Evolutionary conservation across 2,329 filamentous ascomycete genomes (phyloP), one percentile per base, ranked within the genome.

Genomic region (Elsinoe ampelina): DNA sequence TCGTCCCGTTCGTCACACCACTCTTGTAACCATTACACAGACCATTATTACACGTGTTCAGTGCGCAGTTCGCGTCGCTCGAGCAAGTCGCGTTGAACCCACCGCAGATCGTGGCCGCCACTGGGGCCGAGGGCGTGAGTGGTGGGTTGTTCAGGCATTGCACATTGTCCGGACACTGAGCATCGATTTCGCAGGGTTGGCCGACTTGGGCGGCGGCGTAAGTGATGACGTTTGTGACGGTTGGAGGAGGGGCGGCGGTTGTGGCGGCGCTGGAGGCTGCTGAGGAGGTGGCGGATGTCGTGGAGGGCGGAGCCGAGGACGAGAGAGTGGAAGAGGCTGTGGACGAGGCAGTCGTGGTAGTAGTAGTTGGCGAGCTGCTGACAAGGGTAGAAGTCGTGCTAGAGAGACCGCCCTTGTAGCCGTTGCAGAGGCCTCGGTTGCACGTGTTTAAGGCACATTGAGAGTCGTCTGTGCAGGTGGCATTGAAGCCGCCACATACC

Each of bases 391-490:
- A n/a, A n/a, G n/a, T n/a, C 3, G 22, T 32, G 22, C 22, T 32
- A 12, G n/a, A 32, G 11, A 32, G 43, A 6, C 57, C 55, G 17
- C 60, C 22, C 39, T 57, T 22, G 56, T 62, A 56, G 15, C 63
- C 63, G 38, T 59, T 62, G 60, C 63, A 65, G 15, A 65, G 42
- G 3, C 62, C 62, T 8, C 58, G 56, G 41, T 61, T 57, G 59
- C 63, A 65, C 8, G 61, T 62, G 45, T 65, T 65, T 58, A 50
- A 60, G 2, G 61, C 62, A 42, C 63, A 65, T 38, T 64, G 61
- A 13, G 54, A 51, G 48, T 64, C 60, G 11, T 20, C 43, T 1
- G 45, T 52, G 59, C 63, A 64, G 36, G 60, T 4, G 59, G 62
- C 62, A 34, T 64, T 62, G 63, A 61, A 64, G 17, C 61, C 64